Evolutionary conservation across 2,329 filamentous ascomycete genomes (phyloP), one percentile per base, ranked within the genome.

Genomic region (Hirsutella rhossiliensis): DNA sequence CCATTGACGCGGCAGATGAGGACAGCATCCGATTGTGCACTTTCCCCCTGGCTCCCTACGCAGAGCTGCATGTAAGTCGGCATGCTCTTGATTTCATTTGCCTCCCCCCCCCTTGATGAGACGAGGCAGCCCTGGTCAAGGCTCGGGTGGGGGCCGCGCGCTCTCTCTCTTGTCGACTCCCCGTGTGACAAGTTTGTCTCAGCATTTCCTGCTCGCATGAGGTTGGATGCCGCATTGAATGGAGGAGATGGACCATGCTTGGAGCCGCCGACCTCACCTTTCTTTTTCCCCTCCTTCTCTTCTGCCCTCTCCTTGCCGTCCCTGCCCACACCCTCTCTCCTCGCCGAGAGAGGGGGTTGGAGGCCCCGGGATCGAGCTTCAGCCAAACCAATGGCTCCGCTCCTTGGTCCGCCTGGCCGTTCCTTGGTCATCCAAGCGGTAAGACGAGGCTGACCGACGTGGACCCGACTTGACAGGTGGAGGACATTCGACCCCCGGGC

Each of bases 51-150:
- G 71, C 76, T 54, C 75, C 81, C 28, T 87, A 89, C 66, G 83
- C 84, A 47, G 85, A 90, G 64, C 72, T 94, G 52, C 76, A 82
- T 66, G 87, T 90, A 75, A 76, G 82, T 82, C 48, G 43, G 47
- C 51, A 36, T 47, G 41, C 44, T 11, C 47, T 44, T 40, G 36
- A 45, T 49, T 48, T 53, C 40, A 46, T 45, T 47, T 47, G 49
- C 45, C 43, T 38, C 17, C 40, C 20, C 29, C 19, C 19, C 18
- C 29, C 40, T 13, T 27, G 8, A 15, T 18, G 42, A 47, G 44
- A 45, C 42, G 12, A 15, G 36, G 37, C 38, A n/a, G 29, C 28
- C 20, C 31, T 23, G 17, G 45, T 40, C 38, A 28, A 42, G 42
- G 47, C 42, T 41, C 32, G 41, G 43, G 42, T 37, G 43, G 15